A percentile compares a stretch with the other conserved stretches of the same genome.
Evolutionary conservation across 768 basidiomycete species (phyloP).

Genomic region (Mycena rosella): DNA sequence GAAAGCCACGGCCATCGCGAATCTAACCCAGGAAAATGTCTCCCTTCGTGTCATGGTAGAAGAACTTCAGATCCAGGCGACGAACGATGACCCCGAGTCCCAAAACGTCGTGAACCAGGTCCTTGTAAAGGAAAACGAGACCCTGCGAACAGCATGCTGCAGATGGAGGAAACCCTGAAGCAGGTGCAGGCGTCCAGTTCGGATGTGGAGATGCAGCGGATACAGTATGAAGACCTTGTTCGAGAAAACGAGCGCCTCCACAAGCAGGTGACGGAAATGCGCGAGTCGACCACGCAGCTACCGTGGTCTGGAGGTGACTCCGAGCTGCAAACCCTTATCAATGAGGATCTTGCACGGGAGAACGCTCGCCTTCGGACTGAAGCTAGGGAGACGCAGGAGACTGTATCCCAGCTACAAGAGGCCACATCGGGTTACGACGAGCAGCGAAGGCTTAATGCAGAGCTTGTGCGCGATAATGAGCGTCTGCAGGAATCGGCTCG

Average conservation of each 20-base stretch:
- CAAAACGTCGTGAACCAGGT: slow-evolving; percentile 25
- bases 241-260: slow-evolving; percentile 33
- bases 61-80: slow-evolving; percentile 25
- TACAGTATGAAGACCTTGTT: slow-evolving; percentile 32
- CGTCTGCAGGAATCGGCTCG: slow-evolving; percentile 14
- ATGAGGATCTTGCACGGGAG: slow-evolving; percentile 33
- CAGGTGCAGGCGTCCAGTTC: slow-evolving; percentile 28
- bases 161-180: slow-evolving; percentile 11
- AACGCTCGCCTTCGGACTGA: slow-evolving; percentile 29
- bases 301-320: slow-evolving; percentile 37
- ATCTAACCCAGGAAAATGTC: slow-evolving; percentile 28
- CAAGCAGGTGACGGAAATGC: slow-evolving; percentile 30
- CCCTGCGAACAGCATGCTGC: slow-evolving; percentile 21
- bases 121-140: slow-evolving; percentile 33
- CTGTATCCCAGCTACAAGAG: slow-evolving; percentile 29
- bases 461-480: slow-evolving; percentile 18
- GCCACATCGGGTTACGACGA: slow-evolving; percentile 22
- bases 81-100: slow-evolving; percentile 20
- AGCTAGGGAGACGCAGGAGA: slow-evolving; percentile 30
- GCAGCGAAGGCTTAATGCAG: slow-evolving; percentile 24
- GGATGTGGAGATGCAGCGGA: slow-evolving; percentile 33
- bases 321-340: slow-evolving; percentile 36
- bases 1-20: slow-evolving; percentile 16
- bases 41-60: slow-evolving; percentile 33
- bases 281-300: slow-evolving; percentile 36